phyloP scores from a whole-genome alignment of 441 rosid species.

The Hypseocharis bilobata region DNA sequence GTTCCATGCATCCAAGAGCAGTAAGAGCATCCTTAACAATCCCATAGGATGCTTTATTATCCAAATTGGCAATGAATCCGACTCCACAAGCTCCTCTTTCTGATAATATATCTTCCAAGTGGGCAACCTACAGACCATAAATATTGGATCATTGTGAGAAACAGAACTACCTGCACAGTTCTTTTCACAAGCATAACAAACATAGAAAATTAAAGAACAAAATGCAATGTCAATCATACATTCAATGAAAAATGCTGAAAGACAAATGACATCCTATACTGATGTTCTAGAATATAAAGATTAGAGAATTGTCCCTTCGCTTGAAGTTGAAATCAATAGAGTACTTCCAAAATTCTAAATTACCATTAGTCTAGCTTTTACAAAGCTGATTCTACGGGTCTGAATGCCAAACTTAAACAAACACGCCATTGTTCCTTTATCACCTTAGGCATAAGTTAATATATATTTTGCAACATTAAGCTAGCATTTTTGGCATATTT shows the following conservation, averaged over 20 bases:
- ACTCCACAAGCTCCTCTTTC: conserved; percentile 99
- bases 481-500: not conserved
- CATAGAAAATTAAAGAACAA: not conserved
- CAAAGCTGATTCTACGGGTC: not conserved
- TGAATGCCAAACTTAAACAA: not conserved
- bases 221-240: not conserved
- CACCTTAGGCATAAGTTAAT: not conserved
- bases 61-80: conserved; percentile 92
- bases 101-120: conserved; percentile 74
- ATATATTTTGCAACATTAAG: not conserved
- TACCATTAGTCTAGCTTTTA: not conserved
- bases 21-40: conserved; percentile 71
- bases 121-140: conserved; percentile 47
- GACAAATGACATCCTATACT: not conserved
- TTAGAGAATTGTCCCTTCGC: too few species aligned
- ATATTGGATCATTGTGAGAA: not conserved
- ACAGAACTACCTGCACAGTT: conserved; percentile 3
- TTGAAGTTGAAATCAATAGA: not conserved
- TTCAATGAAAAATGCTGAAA: not conserved
- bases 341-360: not conserved
- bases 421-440: too few species aligned
- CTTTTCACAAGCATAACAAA: conserved; percentile 6
- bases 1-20: conserved; percentile 98
- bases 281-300: not conserved
- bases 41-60: conserved; percentile 73